Conservation (phyloP, 345 rosid species). For the Erysimum cheiranthoides region DNA sequence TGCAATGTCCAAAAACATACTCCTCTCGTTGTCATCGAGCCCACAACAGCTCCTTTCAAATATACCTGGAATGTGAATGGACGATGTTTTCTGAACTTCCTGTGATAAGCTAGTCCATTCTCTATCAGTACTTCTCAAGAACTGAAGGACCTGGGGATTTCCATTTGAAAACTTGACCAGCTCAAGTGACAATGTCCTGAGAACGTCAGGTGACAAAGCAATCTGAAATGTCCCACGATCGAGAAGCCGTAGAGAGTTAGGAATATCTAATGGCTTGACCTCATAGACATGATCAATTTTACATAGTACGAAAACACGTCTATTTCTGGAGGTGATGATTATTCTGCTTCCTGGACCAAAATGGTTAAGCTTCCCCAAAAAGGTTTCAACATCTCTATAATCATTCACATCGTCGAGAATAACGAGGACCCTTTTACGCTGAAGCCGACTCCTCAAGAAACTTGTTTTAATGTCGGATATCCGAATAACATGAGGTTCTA, state of each 20-base stretch:
- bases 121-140: background rate
- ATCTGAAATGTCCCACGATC: background rate
- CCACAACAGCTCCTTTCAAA: constrained; percentile 44
- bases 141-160: constrained; percentile 38
- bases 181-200: constrained; percentile 4
- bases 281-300: constrained; percentile 37
- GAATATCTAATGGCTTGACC: constrained; percentile 39
- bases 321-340: constrained; percentile 42
- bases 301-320: constrained; percentile 23
- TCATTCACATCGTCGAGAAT: constrained; percentile 44
- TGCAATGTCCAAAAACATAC: constrained; percentile 50
- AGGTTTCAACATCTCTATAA: constrained; percentile 29
- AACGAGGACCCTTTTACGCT: constrained; percentile 32
- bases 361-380: constrained; percentile 22
- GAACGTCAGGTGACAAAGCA: background rate
- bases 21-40: constrained; percentile 43
- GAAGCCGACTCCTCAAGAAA: constrained; percentile 35
- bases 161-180: constrained; percentile 40
- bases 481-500: constrained; percentile 11
- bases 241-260: constrained; percentile 5
- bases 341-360: constrained; percentile 45
- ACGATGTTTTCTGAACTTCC: background rate
- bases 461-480: constrained; percentile 6
- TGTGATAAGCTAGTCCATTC: background rate
- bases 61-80: constrained; percentile 30